Evolutionary conservation across 768 basidiomycete genomes (phyloP), one percentile per base, ranked within the genome.

Genomic region (Ramaria sp.): DNA sequence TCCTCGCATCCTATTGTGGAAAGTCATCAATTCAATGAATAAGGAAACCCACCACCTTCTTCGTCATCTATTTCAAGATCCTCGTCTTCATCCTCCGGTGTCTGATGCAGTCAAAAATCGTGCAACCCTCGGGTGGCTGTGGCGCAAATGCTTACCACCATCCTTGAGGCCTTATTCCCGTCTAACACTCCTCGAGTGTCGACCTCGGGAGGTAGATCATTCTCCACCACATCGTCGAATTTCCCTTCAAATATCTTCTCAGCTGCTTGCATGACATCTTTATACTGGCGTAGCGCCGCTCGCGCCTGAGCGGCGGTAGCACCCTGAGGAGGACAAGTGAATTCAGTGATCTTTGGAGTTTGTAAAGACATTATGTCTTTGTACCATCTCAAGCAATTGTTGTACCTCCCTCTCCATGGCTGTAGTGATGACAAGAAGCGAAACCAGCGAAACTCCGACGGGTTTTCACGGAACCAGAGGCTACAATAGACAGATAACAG

Each of bases 211-310:
- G 36, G 39, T 12, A 71, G 77, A 55, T 77, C 65, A 43, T 66
- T 69, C 34, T 70, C 73, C n/a, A 61, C 68, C n/a, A 89, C 70
- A 63, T 85, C 70, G 61, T 88, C 85, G 62, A 88, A 92, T 59
- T 84, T 81, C 12, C 93, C 93, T 58, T 87, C 83, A 57, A 90
- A 87, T 57, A 90, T 81, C 44, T 76, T 76, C 66, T 91, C 91
- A 2, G 92, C 91, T 13, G 93, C 93, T 63, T 88, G 76, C 87
- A 90, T 89, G 34, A 93, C 90, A 74, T 97, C 92, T 58, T 81
- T 87, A 65, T 86, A 78, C 62, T 82, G 81, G 58, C 74, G 78
- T 63, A 96, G 69, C 16, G 93, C 93, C 28, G 85, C 88, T 61
- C 78, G 79, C 38, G 94, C 93, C 70, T 93, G 88, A 12, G 81